Conservation (phyloP, 2,329 filamentous ascomycete genomes). For the Hymenoscyphus infarciens region DNA sequence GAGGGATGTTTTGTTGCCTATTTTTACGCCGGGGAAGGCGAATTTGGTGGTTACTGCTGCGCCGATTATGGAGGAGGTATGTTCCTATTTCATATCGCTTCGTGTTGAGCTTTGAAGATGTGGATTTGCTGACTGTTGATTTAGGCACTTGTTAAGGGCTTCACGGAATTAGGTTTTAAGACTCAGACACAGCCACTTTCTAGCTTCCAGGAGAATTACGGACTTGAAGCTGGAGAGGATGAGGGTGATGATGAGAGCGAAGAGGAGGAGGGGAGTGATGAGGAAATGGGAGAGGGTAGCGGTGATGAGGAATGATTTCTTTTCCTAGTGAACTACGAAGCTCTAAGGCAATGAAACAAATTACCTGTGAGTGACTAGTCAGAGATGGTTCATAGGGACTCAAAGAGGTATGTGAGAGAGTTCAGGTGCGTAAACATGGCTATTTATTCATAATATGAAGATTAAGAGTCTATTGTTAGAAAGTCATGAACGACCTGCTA, state of each 20-base stretch:
- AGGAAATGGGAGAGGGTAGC: slow-evolving; percentile 18
- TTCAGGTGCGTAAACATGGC: no score
- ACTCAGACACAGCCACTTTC: slow-evolving; percentile 70
- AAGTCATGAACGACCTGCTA: no score
- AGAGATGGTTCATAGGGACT: no score
- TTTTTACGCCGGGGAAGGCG: slow-evolving; percentile 75
- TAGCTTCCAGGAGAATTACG: slow-evolving; percentile 87
- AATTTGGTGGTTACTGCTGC: slow-evolving; percentile 89
- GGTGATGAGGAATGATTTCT: slow-evolving; percentile 25
- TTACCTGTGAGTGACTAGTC: no score
- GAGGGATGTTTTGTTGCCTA: slow-evolving; percentile 68
- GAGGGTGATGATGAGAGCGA: slow-evolving; percentile 42
- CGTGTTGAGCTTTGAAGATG: neutral
- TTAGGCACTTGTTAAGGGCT: slow-evolving; percentile 71
- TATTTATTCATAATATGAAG: no score
- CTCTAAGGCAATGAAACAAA: neutral
- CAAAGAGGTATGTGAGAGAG: no score
- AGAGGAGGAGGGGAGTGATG: slow-evolving; percentile 27
- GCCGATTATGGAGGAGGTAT: slow-evolving; percentile 77
- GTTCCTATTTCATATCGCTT: slow-evolving; percentile 35
- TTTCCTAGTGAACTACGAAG: neutral
- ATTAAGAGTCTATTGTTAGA: no score
- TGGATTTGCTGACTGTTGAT: slow-evolving; percentile 16
- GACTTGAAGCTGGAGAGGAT: slow-evolving; percentile 64
- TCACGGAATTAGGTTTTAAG: slow-evolving; percentile 74